These are phyloP conservation scores for Ophiostoma himal-ulmi DNA, from an alignment of 2,329 filamentous ascomycete species.

Conservation along the genomic window DNA sequence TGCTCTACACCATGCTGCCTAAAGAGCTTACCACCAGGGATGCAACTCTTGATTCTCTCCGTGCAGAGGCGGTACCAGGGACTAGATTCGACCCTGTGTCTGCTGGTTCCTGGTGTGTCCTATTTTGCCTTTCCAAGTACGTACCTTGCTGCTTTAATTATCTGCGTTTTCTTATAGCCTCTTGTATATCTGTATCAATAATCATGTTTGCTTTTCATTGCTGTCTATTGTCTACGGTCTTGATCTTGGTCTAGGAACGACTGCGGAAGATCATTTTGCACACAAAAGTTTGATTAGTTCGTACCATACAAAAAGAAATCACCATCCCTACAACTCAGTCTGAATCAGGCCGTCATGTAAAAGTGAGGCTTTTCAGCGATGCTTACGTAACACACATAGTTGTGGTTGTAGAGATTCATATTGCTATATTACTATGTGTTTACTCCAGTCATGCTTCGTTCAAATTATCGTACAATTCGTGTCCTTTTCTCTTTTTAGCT, in stretches of 20 bases:
- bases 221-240: not conserved
- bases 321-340: not conserved
- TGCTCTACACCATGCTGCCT: not conserved
- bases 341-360: not conserved
- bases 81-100: not conserved
- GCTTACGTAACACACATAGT: not conserved
- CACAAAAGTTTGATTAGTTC: slow-evolving; percentile 2
- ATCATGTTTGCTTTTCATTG: not conserved
- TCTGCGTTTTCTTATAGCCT: not conserved
- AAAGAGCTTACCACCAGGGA: slow-evolving; percentile 1
- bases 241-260: not conserved
- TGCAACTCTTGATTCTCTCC: not conserved
- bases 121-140: slow-evolving; percentile 9
- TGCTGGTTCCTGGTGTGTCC: not conserved
- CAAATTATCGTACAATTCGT: slow-evolving; percentile 12
- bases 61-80: not conserved
- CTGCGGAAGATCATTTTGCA: not conserved
- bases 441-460: slow-evolving; percentile 5
- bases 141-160: not conserved
- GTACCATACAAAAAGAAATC: not conserved
- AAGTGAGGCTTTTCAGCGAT: not conserved
- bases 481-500: not conserved
- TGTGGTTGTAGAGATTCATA: not conserved
- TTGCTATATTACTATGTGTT: not conserved
- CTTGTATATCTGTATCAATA: not conserved